Percentiles rank a stretch among this genome's conserved stretches.
Conservation (phyloP, 2,329 filamentous ascomycete genomes). For the Curvularia hawaiiensis region DNA sequence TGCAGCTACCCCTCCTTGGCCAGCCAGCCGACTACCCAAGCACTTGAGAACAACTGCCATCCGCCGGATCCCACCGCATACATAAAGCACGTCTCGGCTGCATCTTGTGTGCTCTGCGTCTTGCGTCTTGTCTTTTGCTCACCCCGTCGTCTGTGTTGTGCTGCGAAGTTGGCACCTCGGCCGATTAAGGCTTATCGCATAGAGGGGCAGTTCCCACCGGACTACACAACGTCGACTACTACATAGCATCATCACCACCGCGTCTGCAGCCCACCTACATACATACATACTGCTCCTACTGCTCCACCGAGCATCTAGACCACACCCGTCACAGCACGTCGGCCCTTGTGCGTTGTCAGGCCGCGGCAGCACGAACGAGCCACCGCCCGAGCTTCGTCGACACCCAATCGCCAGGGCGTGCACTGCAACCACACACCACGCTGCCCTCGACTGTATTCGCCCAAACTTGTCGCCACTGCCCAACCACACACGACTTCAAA, state of each 20-base stretch:
- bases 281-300: constrained; percentile 11
- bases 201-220: constrained; percentile 29
- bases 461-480: constrained; percentile 29
- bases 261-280: constrained; percentile 1
- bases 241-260: constrained; percentile 11
- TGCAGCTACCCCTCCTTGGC: constrained; percentile 42
- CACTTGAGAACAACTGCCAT: constrained; percentile 12
- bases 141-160: constrained; percentile 6
- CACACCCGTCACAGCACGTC: constrained; percentile 17
- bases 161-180: constrained; percentile 38
- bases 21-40: constrained; percentile 9
- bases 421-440: constrained; percentile 13
- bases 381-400: constrained; percentile 29
- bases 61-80: constrained; percentile 10
- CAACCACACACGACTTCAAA: constrained; percentile 27
- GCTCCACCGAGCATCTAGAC: constrained; percentile 13
- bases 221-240: constrained; percentile 5
- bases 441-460: constrained; percentile 23
- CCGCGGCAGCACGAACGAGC: constrained; percentile 24
- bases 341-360: constrained; percentile 37
- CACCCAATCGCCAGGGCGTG: constrained; percentile 39
- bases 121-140: not conserved
- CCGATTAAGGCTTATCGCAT: constrained; percentile 43
- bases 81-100: constrained; percentile 8
- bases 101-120: not conserved